Conservation (phyloP, 1,284 basidiomycete species). For the Singerocomus rubriflavus region DNA sequence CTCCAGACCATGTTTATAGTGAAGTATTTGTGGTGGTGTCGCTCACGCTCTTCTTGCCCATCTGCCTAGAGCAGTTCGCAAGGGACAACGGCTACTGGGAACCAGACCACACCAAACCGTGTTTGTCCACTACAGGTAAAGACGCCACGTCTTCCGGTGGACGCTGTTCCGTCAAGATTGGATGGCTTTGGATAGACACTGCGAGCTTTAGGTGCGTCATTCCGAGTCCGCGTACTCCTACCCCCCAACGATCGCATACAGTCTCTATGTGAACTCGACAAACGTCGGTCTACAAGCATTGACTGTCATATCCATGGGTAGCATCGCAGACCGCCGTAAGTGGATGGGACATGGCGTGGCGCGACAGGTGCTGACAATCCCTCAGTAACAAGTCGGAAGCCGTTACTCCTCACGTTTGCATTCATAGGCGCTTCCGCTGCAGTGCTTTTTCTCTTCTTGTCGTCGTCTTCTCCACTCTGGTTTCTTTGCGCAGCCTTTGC, state of each 20-base stretch:
- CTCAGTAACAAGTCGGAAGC: slow-evolving; percentile 76
- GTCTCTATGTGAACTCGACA: slow-evolving; percentile 82
- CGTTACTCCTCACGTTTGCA: slow-evolving; percentile 73
- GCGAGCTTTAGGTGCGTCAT: slow-evolving; percentile 78
- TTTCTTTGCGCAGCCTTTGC: slow-evolving; percentile 59
- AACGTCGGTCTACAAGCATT: slow-evolving; percentile 86
- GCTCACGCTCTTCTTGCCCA: slow-evolving; percentile 75
- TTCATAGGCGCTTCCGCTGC: slow-evolving; percentile 64
- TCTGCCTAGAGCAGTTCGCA: slow-evolving; percentile 80
- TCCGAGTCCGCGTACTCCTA: background rate
- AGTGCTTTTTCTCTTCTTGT: slow-evolving; percentile 67
- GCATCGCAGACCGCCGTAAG: slow-evolving; percentile 83
- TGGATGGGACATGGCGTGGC: slow-evolving; percentile 12
- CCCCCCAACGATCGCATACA: slow-evolving; percentile 32
- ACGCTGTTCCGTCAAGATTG: slow-evolving; percentile 72
- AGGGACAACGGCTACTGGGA: slow-evolving; percentile 74
- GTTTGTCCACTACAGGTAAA: slow-evolving; percentile 31
- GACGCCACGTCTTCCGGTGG: slow-evolving; percentile 28
- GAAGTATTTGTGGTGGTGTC: slow-evolving; percentile 83
- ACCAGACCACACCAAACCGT: slow-evolving; percentile 57
- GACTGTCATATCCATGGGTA: slow-evolving; percentile 87
- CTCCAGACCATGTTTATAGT: slow-evolving; percentile 36
- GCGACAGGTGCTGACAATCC: background rate
- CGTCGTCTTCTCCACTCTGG: slow-evolving; percentile 70
- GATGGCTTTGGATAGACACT: slow-evolving; percentile 80